Conservation (phyloP, 2,329 filamentous ascomycete species). For the Diaporthe australafricana region DNA sequence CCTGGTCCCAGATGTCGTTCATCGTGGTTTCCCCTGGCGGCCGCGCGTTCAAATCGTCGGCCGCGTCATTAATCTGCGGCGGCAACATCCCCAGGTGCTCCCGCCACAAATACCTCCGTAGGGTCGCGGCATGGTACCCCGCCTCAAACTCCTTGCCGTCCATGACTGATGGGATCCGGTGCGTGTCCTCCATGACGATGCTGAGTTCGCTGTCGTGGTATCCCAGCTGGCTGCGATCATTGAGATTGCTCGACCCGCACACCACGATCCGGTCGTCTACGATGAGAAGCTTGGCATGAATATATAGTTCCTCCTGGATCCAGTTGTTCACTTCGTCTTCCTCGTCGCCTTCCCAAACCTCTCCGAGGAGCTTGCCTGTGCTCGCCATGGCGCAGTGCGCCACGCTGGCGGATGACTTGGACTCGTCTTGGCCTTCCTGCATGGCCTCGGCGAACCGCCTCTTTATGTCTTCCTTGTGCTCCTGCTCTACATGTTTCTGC, state of each 20-base stretch:
- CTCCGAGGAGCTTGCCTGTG: conserved; percentile 70
- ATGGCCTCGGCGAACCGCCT: conserved; percentile 63
- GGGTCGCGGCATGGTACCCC: conserved; percentile 83
- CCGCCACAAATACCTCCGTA: conserved; percentile 86
- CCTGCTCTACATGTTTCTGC: conserved; percentile 52
- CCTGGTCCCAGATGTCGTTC: conserved; percentile 71
- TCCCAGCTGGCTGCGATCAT: conserved; percentile 89
- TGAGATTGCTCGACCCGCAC: conserved; percentile 90
- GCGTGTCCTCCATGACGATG: conserved; percentile 88
- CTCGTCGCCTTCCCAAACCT: conserved; percentile 80
- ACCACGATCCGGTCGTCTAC: conserved; percentile 88
- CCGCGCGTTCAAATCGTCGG: conserved; percentile 77
- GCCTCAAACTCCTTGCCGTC: conserved; percentile 81
- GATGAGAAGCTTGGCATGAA: conserved; percentile 92
- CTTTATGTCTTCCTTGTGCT: conserved; percentile 59
- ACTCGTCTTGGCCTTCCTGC: conserved; percentile 49
- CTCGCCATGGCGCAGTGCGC: conserved; percentile 86
- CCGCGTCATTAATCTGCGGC: conserved; percentile 76
- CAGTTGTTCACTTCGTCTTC: conserved; percentile 87
- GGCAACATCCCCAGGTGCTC: conserved; percentile 88
- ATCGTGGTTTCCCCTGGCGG: conserved; percentile 75
- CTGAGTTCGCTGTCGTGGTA: conserved; percentile 92
- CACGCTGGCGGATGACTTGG: conserved; percentile 61
- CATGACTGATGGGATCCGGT: conserved; percentile 79
- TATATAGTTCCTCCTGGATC: conserved; percentile 95